phyloP scores from a whole-genome alignment of 495 filamentous ascomycete genomes.

The Neurospora sp. region DNA sequence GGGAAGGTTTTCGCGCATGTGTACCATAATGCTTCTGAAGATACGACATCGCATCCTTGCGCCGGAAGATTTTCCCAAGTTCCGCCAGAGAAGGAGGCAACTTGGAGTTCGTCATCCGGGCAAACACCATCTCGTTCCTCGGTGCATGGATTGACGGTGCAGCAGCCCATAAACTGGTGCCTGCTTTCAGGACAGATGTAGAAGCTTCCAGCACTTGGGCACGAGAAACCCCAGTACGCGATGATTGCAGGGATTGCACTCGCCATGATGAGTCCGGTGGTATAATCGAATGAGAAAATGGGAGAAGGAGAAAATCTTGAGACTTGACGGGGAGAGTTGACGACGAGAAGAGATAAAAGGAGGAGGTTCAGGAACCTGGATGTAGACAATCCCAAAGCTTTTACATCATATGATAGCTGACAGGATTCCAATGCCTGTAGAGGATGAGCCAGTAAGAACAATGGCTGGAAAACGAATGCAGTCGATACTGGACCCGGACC shows the following conservation, averaged over 20 bases:
- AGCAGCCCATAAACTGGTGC: slow-evolving; percentile 26
- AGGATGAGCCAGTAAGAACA: background rate
- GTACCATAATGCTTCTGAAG: slow-evolving; percentile 16
- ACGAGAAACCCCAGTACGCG: slow-evolving; percentile 13
- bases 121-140: slow-evolving; percentile 15
- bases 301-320: background rate
- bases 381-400: background rate
- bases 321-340: background rate
- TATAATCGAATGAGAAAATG: background rate
- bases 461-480: background rate
- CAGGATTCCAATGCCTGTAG: background rate
- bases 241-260: background rate
- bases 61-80: background rate
- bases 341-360: background rate
- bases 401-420: background rate
- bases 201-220: slow-evolving; percentile 18
- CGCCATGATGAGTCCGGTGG: background rate
- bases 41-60: slow-evolving; percentile 9
- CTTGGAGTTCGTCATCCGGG: slow-evolving; percentile 9
- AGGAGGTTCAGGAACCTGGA: background rate
- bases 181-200: slow-evolving; percentile 18
- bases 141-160: slow-evolving; percentile 21
- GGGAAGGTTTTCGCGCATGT: slow-evolving; percentile 10
- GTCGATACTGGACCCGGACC: background rate
- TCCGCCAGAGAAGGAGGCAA: slow-evolving; percentile 11